phyloP scores from a whole-genome alignment of 306 rosid species.

The Rubus parviflorus region DNA sequence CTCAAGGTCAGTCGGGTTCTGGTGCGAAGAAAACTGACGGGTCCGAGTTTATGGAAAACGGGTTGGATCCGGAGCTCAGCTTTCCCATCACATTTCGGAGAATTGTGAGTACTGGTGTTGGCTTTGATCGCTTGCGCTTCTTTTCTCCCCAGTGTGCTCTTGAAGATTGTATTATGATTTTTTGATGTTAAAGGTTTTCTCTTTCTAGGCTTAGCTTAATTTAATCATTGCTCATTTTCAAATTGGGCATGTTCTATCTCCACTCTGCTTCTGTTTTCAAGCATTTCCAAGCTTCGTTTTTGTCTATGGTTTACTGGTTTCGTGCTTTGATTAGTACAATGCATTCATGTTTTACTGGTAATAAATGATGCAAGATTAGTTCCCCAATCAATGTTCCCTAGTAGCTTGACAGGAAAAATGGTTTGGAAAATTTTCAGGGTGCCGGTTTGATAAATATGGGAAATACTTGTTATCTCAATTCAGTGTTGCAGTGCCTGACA shows the following conservation, averaged over 20 bases:
- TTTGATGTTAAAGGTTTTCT: not conserved
- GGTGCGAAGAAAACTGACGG: constrained; percentile 51
- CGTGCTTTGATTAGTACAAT: too few species aligned
- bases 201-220: not conserved
- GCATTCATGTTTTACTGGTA: not conserved
- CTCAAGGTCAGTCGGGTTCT: constrained; percentile 13
- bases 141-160: not conserved
- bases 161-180: not conserved
- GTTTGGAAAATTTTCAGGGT: constrained; percentile 56
- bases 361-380: not conserved
- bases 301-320: too few species aligned
- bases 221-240: not conserved
- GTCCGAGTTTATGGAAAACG: constrained; percentile 59
- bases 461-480: constrained; percentile 93
- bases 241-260: not conserved
- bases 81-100: constrained; percentile 70
- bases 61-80: constrained; percentile 91
- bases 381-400: not conserved
- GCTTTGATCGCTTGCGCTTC: not conserved
- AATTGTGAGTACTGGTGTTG: constrained; percentile 59
- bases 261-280: not conserved
- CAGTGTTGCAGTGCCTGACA: constrained; percentile 92
- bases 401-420: constrained; percentile 12
- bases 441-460: constrained; percentile 92
- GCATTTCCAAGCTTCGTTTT: not conserved